Evolutionary conservation across 164 flowering plant genomes (phyloP), one percentile per base, ranked within the genome.

Genomic region (Aristolochia contorta): DNA sequence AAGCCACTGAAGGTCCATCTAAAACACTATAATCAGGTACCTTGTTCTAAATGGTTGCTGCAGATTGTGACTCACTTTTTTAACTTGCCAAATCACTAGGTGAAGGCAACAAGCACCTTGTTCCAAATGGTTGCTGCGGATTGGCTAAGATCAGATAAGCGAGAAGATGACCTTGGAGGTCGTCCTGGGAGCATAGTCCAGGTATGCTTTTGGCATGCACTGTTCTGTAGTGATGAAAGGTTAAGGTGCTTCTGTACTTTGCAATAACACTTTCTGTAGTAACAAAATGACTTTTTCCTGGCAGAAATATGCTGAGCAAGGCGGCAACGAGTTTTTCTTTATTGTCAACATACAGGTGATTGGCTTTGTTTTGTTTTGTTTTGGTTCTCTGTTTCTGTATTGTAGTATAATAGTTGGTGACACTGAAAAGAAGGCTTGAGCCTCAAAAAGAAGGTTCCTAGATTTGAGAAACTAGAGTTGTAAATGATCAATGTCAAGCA

Each of bases 51-150:
- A 27, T 27, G 30, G 30, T 27, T 5, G 30, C 30, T 27, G 30
- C 30, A 27, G 10, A 18, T 53, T 13, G 27, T 21, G 16, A 22
- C 23, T 23, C 8, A 9, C 16, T 23, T 53, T 1, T 22, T 53
- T 27, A 22, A 32, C 0, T n/a, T 47, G 25, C 15, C 49, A 25
- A 53, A 60, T 61, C 1, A 2, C 19, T 74, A 91, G 98, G 62
- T 80, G 21, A 85, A 87, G 71, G 96, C 91, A 49, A 80, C 75
- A 57, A 57, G 75, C 41, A 81, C 95, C 57, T 75, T 87, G 77
- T 80, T 87, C 89, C 82, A 86, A 78, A 72, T 89, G 86, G 87
- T 89, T 50, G 95, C 79, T 24, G 96, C 87, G 7, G 96, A 91
- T 70, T 91, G 94, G 96, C 65, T 91, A 23, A 79, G 68, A 74